Evolutionary conservation across 2,329 filamentous ascomycete genomes (phyloP), one percentile per base, ranked within the genome.

Genomic region (Cercospora canescens): DNA sequence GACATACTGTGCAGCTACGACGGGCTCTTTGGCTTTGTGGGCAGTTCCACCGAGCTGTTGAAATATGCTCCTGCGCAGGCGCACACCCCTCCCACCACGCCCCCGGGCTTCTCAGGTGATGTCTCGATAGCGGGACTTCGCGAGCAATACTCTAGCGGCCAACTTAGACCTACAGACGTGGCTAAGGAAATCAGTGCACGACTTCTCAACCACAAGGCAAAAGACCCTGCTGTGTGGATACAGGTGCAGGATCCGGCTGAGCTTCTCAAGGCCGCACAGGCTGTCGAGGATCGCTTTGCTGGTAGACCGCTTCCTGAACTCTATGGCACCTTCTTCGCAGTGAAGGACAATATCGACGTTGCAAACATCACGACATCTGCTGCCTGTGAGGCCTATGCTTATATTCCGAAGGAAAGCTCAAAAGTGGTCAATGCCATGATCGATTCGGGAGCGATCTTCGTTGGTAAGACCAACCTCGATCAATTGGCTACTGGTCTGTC

Each of bases 391-490:
- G 75, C 76, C n/a, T 82, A 84, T 37, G 76, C 82, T 2, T 85
- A 85, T 70, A 78, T 78, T 48, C 85, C 82, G 14, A 72, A 74
- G 4, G 72, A 72, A 5, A 85, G 87, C 69, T 84, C 85, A 0
- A 79, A 82, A 0, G 80, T 85, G 0, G 84, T 88, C 6, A 74
- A 77, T 1, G 84, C 81, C 4, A 74, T 88, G 11, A 80, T 81
- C 14, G 71, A 76, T 2, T 83, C 84, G 5, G 86, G 86, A 2
- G 86, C 84, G 1, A 78, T 89, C 5, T 84, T 88, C 56, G 78
- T 89, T 3, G 87, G 85, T 35, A 89, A 89, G 72, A 81, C 83
- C 0, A 89, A 88, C 67, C 80, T 89, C 62, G 87, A 89, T 72
- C 87, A 89, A 74, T 80, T 89, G 4, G 87, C 87, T 2, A 89